phyloP scores from a whole-genome alignment of 2,329 filamentous ascomycete genomes.

The Diaporthe amygdali region DNA sequence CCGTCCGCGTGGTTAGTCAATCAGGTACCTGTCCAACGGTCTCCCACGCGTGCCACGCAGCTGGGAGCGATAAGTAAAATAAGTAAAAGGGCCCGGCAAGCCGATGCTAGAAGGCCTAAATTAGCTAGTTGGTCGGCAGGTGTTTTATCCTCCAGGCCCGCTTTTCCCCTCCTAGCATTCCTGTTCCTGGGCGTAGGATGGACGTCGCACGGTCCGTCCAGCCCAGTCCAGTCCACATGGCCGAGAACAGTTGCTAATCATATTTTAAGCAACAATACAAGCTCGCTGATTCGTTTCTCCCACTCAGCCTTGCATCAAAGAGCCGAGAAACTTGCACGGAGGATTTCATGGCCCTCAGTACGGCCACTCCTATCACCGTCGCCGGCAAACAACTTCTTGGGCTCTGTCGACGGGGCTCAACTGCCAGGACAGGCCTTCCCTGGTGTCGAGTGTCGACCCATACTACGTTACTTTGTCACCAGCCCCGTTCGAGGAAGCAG shows the following conservation, averaged over 20 bases:
- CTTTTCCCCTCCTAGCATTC: background rate
- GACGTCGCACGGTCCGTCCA: background rate
- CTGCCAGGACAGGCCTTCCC: background rate
- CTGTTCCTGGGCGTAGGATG: background rate
- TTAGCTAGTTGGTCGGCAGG: background rate
- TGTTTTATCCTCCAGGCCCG: background rate
- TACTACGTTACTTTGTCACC: slow-evolving; percentile 18
- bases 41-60: slow-evolving; percentile 1
- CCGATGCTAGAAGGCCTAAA: background rate
- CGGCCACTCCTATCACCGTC: background rate
- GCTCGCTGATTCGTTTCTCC: slow-evolving; percentile 19
- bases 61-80: background rate
- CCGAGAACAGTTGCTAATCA: background rate
- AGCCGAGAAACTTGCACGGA: background rate
- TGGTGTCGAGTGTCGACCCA: slow-evolving; percentile 5
- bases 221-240: background rate
- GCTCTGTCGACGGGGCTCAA: background rate
- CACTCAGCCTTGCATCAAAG: background rate
- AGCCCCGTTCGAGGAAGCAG: background rate
- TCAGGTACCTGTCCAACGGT: background rate
- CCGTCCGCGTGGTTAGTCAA: slow-evolving; percentile 3
- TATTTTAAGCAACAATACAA: slow-evolving; percentile 12
- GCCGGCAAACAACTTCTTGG: background rate
- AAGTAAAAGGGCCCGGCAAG: background rate
- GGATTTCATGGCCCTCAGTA: background rate